phyloP scores from a whole-genome alignment of 1,139 yeast species.

The Lipomyces yarrowii region DNA sequence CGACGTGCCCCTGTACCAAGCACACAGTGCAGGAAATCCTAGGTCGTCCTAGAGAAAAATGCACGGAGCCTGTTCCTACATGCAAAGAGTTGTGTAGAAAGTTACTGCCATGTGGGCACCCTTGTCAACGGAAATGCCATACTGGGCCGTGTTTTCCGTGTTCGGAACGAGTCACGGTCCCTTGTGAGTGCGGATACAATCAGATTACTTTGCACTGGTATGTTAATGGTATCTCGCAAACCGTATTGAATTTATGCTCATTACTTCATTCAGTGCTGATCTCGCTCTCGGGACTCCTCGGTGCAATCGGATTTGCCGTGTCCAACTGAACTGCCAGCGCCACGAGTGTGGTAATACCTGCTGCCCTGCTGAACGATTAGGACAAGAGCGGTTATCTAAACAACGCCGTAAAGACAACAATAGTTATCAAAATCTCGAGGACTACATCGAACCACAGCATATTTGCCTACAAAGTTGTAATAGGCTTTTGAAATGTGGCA shows the following conservation, averaged over 20 bases:
- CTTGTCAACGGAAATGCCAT: conserved; percentile 72
- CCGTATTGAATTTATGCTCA: not conserved
- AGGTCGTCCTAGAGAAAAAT: conserved; percentile 54
- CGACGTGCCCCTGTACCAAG: conserved; percentile 80
- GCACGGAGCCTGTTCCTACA: conserved; percentile 75
- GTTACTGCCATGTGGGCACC: conserved; percentile 67
- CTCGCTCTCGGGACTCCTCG: conserved; percentile 48
- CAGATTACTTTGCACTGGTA: conserved; percentile 29
- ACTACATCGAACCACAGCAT: conserved; percentile 73
- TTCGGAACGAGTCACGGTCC: conserved; percentile 30
- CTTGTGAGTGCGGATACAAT: conserved; percentile 45
- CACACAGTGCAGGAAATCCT: conserved; percentile 45
- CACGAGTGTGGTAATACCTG: conserved; percentile 74
- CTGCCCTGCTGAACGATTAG: conserved; percentile 67
- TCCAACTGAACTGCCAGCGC: conserved; percentile 75
- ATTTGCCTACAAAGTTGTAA: conserved; percentile 75
- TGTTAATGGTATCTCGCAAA: not conserved
- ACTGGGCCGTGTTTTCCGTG: conserved; percentile 76
- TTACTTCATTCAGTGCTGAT: conserved; percentile 10
- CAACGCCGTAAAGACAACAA: conserved; percentile 45
- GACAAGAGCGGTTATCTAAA: conserved; percentile 63
- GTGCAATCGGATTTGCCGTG: conserved; percentile 77
- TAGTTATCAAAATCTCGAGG: conserved; percentile 45
- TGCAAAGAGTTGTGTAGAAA: conserved; percentile 70
- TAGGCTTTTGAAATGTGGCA: conserved; percentile 67